A percentile compares a stretch with the other conserved stretches of the same genome.
Evolutionary conservation across 2,329 filamentous ascomycete genomes (phyloP).

Genomic region (Teratosphaeria destructans): DNA sequence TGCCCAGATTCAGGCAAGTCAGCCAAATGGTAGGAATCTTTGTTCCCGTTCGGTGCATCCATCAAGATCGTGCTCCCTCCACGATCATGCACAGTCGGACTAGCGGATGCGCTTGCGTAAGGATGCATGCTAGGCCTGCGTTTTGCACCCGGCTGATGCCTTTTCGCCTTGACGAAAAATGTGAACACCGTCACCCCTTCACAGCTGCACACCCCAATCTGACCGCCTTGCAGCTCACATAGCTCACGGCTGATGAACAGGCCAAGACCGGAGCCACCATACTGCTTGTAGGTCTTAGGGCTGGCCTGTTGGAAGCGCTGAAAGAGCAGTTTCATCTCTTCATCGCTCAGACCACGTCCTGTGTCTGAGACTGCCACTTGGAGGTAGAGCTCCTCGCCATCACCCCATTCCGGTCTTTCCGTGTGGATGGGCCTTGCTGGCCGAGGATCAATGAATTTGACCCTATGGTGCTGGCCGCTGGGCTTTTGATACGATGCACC

Average conservation of each 20-base stretch:
- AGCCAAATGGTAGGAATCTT: background rate
- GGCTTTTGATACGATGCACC: conserved; percentile 27
- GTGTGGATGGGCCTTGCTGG: conserved; percentile 12
- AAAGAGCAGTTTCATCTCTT: conserved; percentile 33
- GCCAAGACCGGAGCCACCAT: conserved; percentile 35
- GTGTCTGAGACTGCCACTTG: conserved; percentile 36
- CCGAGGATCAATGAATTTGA: conserved; percentile 20
- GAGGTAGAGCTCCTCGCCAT: conserved; percentile 28
- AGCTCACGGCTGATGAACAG: conserved; percentile 38
- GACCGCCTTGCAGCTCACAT: conserved; percentile 33
- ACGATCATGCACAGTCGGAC: conserved; percentile 15
- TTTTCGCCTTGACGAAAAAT: conserved; percentile 33
- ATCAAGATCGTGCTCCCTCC: conserved; percentile 9
- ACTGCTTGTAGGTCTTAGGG: conserved; percentile 27
- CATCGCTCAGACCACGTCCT: conserved; percentile 29
- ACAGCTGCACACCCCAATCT: conserved; percentile 34
- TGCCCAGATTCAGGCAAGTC: background rate
- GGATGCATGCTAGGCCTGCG: background rate
- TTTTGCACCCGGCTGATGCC: conserved; percentile 6
- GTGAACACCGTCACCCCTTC: conserved; percentile 34
- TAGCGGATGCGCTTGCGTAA: conserved; percentile 16
- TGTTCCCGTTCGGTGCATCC: background rate
- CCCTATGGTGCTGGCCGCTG: conserved; percentile 20
- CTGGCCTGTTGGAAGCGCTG: conserved; percentile 31
- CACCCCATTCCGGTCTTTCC: conserved; percentile 23